A percentile compares a stretch with the other conserved stretches of the same genome.
These are phyloP conservation scores for Kodamaea hsintzibuensis DNA, from an alignment of 805 yeast genomes.

Conservation along the genomic window DNA sequence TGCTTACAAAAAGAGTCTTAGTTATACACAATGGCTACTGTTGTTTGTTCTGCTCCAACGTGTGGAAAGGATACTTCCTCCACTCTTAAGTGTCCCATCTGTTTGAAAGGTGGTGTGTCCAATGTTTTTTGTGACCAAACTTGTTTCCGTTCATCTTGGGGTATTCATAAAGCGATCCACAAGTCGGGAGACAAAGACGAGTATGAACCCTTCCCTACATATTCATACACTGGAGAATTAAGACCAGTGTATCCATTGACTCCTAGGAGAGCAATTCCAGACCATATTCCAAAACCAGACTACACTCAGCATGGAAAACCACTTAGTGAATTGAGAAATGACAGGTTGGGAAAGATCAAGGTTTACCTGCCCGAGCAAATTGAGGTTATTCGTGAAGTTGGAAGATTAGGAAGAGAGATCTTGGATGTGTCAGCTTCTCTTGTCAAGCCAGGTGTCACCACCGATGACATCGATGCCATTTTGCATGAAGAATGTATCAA, in stretches of 20 bases:
- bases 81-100: slow-evolving; percentile 84
- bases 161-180: slow-evolving; percentile 75
- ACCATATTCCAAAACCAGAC: slow-evolving; percentile 72
- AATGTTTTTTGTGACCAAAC: slow-evolving; percentile 77
- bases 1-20: background rate
- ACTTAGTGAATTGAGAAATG: slow-evolving; percentile 69
- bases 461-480: slow-evolving; percentile 85
- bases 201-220: slow-evolving; percentile 87
- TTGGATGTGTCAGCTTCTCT: slow-evolving; percentile 85
- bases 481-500: slow-evolving; percentile 88
- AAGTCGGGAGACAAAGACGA: slow-evolving; percentile 50
- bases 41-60: slow-evolving; percentile 69
- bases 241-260: slow-evolving; percentile 82
- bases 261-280: slow-evolving; percentile 71
- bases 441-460: slow-evolving; percentile 83
- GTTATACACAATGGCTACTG: slow-evolving; percentile 5
- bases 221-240: slow-evolving; percentile 69
- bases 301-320: slow-evolving; percentile 84
- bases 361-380: slow-evolving; percentile 67
- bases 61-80: slow-evolving; percentile 84
- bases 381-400: slow-evolving; percentile 73
- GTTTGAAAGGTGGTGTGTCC: slow-evolving; percentile 68
- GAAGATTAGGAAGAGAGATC: slow-evolving; percentile 80
- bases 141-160: slow-evolving; percentile 77
- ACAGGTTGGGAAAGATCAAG: slow-evolving; percentile 65